Evolutionary conservation across 1,139 yeast genomes (phyloP), one percentile per base, ranked within the genome.

Genomic region (Eremothecium sinecaudum): DNA sequence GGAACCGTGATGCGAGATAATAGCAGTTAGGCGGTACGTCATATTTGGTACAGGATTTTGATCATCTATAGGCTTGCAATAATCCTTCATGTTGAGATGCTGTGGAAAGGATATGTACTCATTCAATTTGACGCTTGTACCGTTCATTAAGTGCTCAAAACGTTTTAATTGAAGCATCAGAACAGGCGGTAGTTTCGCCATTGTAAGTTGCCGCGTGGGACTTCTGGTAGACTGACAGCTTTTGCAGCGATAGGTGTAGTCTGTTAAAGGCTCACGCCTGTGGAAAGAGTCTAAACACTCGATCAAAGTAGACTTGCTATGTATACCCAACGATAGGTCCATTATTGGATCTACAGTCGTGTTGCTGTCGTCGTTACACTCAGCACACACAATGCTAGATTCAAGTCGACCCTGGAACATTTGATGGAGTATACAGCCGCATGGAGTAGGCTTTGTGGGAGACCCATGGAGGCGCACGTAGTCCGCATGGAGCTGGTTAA

Each of bases 1-100:
- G 17, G 90, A 77, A 1, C 98, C 98, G 30, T 76, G 76, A 56
- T 90, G 98, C 49, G 87, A 76, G 8, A 90, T 79, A 25, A 86
- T 73, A 1, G 92, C 94, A 59, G 78, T 83, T 30, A 90, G 66
- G 56, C 87, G 95, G 58, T 80, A 87, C 2, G 71, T 58, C 24
- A 73, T 60, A 28, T 48, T 44, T 4, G 60, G 58, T 22, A 48
- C 44, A 13, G 41, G 38, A 5, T 41, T 43, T 4, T 38, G 42
- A 27, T 41, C 51, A 21, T 66, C 62, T 8, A 23, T 21, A 11
- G 20, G 26, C 18, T 34, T 27, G 39, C 68, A 69, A 51, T 81
- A 87, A 32, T 72, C 70, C 11, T 73, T 61, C 69, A 90, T 64
- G 53, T 87, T 76, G 35, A 90, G 59, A 49, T 72, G 75, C 33